Conservation (phyloP, 108 stramenopile genomes). For the Nitzschia sp. region DNA sequence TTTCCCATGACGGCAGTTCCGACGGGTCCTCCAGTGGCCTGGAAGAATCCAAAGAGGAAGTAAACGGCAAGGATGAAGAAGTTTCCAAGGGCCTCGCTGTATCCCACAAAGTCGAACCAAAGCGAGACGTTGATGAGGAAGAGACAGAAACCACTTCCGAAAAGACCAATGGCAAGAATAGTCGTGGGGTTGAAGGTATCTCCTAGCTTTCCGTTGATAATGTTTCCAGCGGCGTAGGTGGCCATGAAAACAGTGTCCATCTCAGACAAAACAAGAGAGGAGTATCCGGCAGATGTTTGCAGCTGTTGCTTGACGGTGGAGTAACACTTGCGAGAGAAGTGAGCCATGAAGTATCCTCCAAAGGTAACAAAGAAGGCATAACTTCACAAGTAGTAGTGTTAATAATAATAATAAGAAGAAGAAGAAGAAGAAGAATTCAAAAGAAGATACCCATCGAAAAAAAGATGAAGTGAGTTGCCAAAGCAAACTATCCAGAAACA, state of each 20-base stretch:
- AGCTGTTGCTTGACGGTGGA: slow-evolving; percentile 93
- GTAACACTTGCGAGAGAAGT: slow-evolving; percentile 94
- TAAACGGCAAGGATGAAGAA: slow-evolving; percentile 80
- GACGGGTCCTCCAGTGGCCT: slow-evolving; percentile 91
- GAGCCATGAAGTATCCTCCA: slow-evolving; percentile 93
- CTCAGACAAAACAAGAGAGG: slow-evolving; percentile 67
- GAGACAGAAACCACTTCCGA: slow-evolving; percentile 87
- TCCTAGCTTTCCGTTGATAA: slow-evolving; percentile 91
- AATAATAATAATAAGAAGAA: not conserved
- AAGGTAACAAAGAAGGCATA: slow-evolving; percentile 94
- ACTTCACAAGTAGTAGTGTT: slow-evolving; percentile 29
- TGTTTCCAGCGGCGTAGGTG: slow-evolving; percentile 91
- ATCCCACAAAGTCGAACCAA: slow-evolving; percentile 75
- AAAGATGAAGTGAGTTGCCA: too few species aligned
- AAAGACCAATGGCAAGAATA: slow-evolving; percentile 88
- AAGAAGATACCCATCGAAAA: too few species aligned
- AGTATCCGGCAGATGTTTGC: slow-evolving; percentile 69
- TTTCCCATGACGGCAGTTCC: slow-evolving; percentile 97
- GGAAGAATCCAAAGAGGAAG: slow-evolving; percentile 94
- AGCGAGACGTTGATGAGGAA: slow-evolving; percentile 81
- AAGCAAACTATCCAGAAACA: too few species aligned
- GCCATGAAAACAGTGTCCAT: slow-evolving; percentile 97
- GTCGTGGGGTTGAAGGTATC: slow-evolving; percentile 92
- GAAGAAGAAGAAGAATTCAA: not conserved
- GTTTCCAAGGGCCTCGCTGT: slow-evolving; percentile 62